Base-by-base conservation (phyloP, 2,329 filamentous ascomycete species). In the Madurella mycetomatis region DNA sequence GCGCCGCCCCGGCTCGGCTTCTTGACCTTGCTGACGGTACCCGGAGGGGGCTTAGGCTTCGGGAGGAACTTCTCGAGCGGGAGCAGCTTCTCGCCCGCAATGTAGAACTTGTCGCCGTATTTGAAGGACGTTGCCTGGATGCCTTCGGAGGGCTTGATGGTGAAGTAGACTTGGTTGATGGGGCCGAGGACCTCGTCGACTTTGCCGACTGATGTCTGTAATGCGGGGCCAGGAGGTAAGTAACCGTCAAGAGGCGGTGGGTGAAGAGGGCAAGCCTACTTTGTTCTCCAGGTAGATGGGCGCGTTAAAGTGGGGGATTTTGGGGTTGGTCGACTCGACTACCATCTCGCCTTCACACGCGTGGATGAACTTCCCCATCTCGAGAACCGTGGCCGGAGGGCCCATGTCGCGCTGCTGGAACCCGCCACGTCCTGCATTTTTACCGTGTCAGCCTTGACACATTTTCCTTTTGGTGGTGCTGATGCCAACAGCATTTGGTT, bases 231-330 rank as follows among this genome's bases (percentile, higher is more conserved):
- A 5, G 13, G 5, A 16, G 12, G 41, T 86, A 64, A 57, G 30
- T 45, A 41, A 43, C 25, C 39, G 41, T 18, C 50, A 41, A 51
- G 40, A 42, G 18, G 25, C 11, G 17, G 17, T 2, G 42, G 32
- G 5, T 39, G 15, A 51, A 47, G 9, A n/a, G n/a, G 18, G 45
- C n/a, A 44, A 32, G 17, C n/a, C 13, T 69, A 87, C 88, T 82
- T 97, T 99, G 81, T 97, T 99, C 82, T 97, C 92, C 67, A 97
- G 87, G 78, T 94, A 99, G 73, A 99, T 95, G 64, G 91, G 91
- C 58, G 94, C 94, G 79, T 96, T 97, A 86, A 99, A 99, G 79
- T 95, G 95, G 59, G 94, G 94, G 61, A 99, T 87, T 77, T 97
- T 97, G 66, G 87, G 79, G 80, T 96, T 97, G 74, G 88, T 87